Evolutionary conservation across 2,329 filamentous ascomycete species (phyloP).

Genomic region (Fusarium lateritium): DNA sequence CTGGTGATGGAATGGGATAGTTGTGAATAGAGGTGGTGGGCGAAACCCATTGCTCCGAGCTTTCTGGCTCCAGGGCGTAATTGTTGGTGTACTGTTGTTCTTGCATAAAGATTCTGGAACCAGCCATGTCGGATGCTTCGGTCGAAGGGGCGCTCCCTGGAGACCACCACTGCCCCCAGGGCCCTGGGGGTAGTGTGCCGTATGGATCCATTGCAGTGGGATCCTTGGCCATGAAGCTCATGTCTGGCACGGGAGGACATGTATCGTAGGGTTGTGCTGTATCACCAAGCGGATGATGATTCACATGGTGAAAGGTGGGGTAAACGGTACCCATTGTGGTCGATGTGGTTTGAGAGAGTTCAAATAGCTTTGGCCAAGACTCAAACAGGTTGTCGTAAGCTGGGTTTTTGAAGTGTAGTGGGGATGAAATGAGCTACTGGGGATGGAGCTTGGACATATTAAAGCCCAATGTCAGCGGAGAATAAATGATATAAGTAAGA

Average conservation of each 20-base stretch:
- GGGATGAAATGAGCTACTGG: background rate
- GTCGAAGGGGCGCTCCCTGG: background rate
- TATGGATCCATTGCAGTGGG: accelerated
- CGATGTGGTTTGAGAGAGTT: background rate
- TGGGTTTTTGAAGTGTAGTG: background rate
- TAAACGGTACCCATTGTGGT: background rate
- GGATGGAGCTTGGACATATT: background rate
- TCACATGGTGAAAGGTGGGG: background rate
- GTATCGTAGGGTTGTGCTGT: background rate
- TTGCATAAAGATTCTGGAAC: background rate
- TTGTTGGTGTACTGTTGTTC: background rate
- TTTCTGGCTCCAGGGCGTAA: background rate
- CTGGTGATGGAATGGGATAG: background rate
- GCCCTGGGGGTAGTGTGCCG: background rate
- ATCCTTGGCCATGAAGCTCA: background rate
- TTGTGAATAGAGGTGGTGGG: background rate
- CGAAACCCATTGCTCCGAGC: background rate
- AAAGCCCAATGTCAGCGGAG: background rate
- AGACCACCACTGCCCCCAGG: slow-evolving; percentile 6
- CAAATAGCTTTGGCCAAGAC: background rate
- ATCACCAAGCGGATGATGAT: background rate
- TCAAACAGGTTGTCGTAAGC: background rate
- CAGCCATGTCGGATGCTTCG: background rate
- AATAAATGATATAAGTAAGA: background rate
- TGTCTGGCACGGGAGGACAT: background rate